Conservation (phyloP, 805 yeast species). For the Candida berthetii region DNA sequence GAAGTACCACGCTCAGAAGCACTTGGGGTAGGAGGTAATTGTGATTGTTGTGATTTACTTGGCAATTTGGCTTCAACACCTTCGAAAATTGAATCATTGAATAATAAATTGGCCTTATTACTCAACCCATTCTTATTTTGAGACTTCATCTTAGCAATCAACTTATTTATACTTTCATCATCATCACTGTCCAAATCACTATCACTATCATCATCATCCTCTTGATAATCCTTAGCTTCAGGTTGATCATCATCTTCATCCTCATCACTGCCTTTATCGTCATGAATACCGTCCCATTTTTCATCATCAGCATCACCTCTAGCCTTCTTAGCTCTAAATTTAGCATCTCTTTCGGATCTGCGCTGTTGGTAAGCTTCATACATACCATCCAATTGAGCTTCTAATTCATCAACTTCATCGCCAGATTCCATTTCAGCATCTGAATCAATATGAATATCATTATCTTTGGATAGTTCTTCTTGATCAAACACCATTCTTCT, state of each 20-base stretch:
- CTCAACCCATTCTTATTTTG: slow-evolving; percentile 30
- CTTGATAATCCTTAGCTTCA: slow-evolving; percentile 36
- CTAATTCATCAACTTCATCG: slow-evolving; percentile 63
- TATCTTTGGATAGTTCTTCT: slow-evolving; percentile 47
- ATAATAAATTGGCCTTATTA: slow-evolving; percentile 36
- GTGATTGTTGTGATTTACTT: slow-evolving; percentile 1
- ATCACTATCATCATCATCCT: slow-evolving; percentile 32
- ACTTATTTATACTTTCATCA: slow-evolving; percentile 58
- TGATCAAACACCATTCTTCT: slow-evolving; percentile 52
- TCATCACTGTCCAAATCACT: slow-evolving; percentile 52
- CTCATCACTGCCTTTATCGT: slow-evolving; percentile 11
- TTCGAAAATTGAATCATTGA: slow-evolving; percentile 48
- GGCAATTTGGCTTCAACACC: slow-evolving; percentile 34
- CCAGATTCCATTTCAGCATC: slow-evolving; percentile 33
- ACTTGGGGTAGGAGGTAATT: slow-evolving; percentile 6
- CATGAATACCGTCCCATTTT: slow-evolving; percentile 69
- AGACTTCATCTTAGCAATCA: slow-evolving; percentile 50
- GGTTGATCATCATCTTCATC: slow-evolving; percentile 22
- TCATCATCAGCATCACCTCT: slow-evolving; percentile 76
- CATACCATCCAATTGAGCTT: slow-evolving; percentile 78
- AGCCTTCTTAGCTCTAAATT: slow-evolving; percentile 58
- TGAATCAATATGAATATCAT: slow-evolving; percentile 51
- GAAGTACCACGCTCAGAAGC: not conserved
- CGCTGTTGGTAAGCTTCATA: slow-evolving; percentile 64
- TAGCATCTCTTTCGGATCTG: slow-evolving; percentile 64